Evolutionary conservation across 768 basidiomycete species (phyloP), one percentile per base, ranked within the genome.

Genomic region (Xerocomellus intermedius): DNA sequence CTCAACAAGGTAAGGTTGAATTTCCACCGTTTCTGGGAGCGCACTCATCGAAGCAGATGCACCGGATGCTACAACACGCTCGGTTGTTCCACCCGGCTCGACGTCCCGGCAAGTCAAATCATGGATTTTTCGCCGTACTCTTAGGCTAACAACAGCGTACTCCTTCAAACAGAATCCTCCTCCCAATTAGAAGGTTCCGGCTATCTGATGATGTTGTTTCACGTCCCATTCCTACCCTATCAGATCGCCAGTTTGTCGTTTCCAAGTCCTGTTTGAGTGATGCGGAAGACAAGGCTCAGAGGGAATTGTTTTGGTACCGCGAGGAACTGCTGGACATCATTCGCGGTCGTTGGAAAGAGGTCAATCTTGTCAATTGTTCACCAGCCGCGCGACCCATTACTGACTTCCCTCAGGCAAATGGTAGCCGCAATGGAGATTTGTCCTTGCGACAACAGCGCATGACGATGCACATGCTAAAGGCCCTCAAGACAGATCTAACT

Each of bases 271-370:
- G 75, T 46, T 72, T 90, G 54, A 80, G 86, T 1, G 67, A 72
- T 12, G 74, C 71, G 42, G 86, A 91, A 60, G 80, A 87, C 56
- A 77, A 75, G 41, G 65, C 77, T 10, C 87, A 93, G 66, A 79
- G 85, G 37, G 90, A 94, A 66, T 68, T 95, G 16, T 99, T 98
- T 75, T 99, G 97, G 97, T 96, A 97, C 68, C 80, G 95, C 35
- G 95, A 99, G 69, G 85, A 87, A 58, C 73, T 99, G 10, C 81
- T 98, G 63, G 82, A 82, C 43, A 72, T 74, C 47, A 68, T 98
- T 14, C 75, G 74, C 13, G 87, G 87, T 10, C 77, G 75, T 17
- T 99, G 97, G 97, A 81, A 81, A 65, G 97, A 98, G 82, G 95
- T 93, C 55, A 55, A 50, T 32, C 36, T 49, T 55, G 19, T 33